Evolutionary conservation across 495 filamentous ascomycete species (phyloP), one percentile per base, ranked within the genome.

Genomic region (Bombardia bombarda): DNA sequence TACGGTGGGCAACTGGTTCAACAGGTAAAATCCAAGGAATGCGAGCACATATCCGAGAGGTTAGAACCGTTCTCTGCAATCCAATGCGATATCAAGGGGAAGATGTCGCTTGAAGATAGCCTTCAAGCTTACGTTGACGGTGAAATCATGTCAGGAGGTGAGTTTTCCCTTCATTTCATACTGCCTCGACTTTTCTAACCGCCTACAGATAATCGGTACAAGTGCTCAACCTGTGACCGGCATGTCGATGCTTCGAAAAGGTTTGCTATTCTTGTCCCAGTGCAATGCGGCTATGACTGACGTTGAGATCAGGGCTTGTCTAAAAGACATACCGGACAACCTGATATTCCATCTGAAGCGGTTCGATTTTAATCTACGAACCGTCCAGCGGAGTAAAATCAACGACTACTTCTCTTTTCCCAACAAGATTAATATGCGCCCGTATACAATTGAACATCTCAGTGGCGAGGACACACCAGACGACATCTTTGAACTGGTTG

Each of bases 341-440:
- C 69, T 99, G 17, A 96, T 96, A 32, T 95, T 96, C 62, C 90
- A 99, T 55, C 68, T 99, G 35, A 99, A 99, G 61, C 77, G 92
- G 17, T 99, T 99, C 57, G 90, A 96, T 45, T 97, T 92, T 60
- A 93, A 96, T 55, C 69, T 96, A 53, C 76, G 86, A 35, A 83
- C 80, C 2, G 78, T 92, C 62, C 72, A 82, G 55, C 75, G 92
- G 42, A 88, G 76, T 66, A 99, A 99, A 64, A 90, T 97, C 65
- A 96, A 99, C 55, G 93, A 97, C 53, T 73, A 82, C 40, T 99
- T 99, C 56, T 70, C 84, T 22, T 99, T 99, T 52, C 92, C 92
- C 0, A 65, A 67, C 6, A 73, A 66, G 21, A 87, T 99, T 44
- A 84, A 99, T 58, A 93, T 99, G 86, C 74, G 78, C 14, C 86